Percentiles rank a stretch among this genome's conserved stretches.
Evolutionary conservation across 1,284 basidiomycete species (phyloP).

Genomic region (Fomitopsis palustris): DNA sequence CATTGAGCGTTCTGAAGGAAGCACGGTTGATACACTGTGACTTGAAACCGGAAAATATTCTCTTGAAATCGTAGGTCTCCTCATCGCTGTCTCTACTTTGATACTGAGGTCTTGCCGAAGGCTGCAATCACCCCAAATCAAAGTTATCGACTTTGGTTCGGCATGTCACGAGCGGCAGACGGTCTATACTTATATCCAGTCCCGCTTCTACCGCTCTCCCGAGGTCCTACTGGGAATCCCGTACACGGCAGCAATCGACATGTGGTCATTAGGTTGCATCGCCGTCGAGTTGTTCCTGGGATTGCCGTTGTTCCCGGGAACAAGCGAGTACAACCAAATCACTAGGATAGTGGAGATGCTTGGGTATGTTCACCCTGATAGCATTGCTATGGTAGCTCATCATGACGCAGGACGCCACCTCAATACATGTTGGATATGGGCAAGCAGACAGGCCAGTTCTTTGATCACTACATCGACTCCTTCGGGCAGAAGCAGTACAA

Average conservation of each 20-base stretch:
- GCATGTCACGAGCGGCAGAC: conserved; percentile 99
- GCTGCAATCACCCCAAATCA: conserved; percentile 96
- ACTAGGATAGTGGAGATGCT: conserved; percentile 98
- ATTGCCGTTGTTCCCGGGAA: conserved; percentile 94
- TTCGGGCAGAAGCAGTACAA: conserved; percentile 88
- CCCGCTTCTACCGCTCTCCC: conserved; percentile 96
- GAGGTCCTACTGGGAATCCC: conserved; percentile 95
- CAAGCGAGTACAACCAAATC: conserved; percentile 98
- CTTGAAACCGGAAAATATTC: conserved; percentile 95
- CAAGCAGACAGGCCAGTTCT: conserved; percentile 95
- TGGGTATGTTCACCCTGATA: conserved; percentile 56
- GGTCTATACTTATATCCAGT: conserved; percentile 99
- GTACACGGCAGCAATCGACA: conserved; percentile 92
- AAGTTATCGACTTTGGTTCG: conserved; percentile 99
- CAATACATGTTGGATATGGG: conserved; percentile 93
- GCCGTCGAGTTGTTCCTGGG: conserved; percentile 98
- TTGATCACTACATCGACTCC: conserved; percentile 78
- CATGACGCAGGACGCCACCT: conserved; percentile 69
- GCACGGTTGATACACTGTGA: conserved; percentile 97
- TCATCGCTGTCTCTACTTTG: conserved; percentile 5
- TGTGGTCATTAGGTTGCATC: conserved; percentile 96
- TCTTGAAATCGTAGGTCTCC: conserved; percentile 82
- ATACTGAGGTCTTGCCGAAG: conserved; percentile 36
- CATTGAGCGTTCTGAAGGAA: conserved; percentile 90
- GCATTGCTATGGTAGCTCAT: background rate